A percentile compares a stretch with the other conserved stretches of the same genome.
Evolutionary conservation across 441 rosid genomes (phyloP).

Genomic region (Eutrema salsugineum): DNA sequence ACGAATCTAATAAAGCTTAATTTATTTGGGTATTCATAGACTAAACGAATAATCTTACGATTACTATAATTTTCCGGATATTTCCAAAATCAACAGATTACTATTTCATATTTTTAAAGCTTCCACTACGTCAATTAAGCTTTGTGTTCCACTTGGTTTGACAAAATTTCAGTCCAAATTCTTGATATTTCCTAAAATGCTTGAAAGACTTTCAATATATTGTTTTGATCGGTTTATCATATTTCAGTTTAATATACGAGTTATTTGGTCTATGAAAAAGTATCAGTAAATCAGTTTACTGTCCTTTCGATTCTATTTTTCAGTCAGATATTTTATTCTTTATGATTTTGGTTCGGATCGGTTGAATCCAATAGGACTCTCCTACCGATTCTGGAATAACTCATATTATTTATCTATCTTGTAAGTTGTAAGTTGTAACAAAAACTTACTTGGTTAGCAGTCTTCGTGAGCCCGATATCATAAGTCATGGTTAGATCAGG

Average conservation of each 20-base stretch:
- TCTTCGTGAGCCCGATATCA: slow-evolving; percentile 65
- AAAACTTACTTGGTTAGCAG: slow-evolving; percentile 30
- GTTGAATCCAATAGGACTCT: background rate
- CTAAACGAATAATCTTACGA: no score
- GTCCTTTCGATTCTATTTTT: background rate
- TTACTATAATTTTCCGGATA: no score
- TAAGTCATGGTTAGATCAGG: slow-evolving; percentile 72
- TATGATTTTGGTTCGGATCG: background rate
- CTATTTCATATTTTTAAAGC: no score
- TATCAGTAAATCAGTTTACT: background rate
- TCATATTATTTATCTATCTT: background rate
- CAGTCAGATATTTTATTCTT: background rate
- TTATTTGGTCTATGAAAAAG: background rate
- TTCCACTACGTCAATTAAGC: no score
- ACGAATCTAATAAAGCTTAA: no score
- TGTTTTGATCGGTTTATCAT: background rate
- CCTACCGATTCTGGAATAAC: background rate
- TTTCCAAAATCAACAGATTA: no score
- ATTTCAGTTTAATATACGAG: background rate
- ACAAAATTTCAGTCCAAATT: background rate
- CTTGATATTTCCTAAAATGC: background rate
- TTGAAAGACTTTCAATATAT: background rate
- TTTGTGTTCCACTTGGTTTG: background rate
- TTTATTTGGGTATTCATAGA: no score
- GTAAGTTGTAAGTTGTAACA: no score